A percentile compares a stretch with the other conserved stretches of the same genome.
These are phyloP conservation scores for Pelargonium fulgidum DNA, from an alignment of 441 rosid species.

Conservation along the genomic window DNA sequence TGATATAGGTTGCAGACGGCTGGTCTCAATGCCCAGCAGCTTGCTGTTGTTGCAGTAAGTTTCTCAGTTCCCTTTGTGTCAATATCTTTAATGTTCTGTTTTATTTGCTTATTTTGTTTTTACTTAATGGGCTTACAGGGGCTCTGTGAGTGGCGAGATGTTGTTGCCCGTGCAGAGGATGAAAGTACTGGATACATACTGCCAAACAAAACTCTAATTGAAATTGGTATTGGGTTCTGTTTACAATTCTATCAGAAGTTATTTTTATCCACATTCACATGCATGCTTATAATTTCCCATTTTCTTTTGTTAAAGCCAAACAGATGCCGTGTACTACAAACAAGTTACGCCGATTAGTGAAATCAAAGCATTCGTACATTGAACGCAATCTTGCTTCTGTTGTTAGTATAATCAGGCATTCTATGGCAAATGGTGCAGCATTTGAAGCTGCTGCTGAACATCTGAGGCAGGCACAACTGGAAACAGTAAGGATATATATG, in stretches of 20 bases:
- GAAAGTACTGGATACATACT: conserved; percentile 90
- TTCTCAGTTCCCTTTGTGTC: conserved; percentile 21
- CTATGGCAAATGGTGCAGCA: conserved; percentile 59
- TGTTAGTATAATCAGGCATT: conserved; percentile 53
- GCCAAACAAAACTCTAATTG: conserved; percentile 80
- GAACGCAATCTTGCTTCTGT: conserved; percentile 57
- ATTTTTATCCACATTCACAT: conserved; percentile 11
- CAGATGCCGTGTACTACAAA: conserved; percentile 63
- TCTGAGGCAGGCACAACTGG: conserved; percentile 33
- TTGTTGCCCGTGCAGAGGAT: conserved; percentile 72
- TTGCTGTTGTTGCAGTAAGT: conserved; percentile 72
- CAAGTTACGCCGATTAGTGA: conserved; percentile 51
- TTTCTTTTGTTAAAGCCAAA: conserved; percentile 49
- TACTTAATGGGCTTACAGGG: conserved; percentile 41
- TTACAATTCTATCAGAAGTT: neutral
- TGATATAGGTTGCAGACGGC: conserved; percentile 56
- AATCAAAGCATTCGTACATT: conserved; percentile 57
- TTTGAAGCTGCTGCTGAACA: conserved; percentile 56
- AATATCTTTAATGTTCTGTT: neutral
- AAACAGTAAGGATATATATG: conserved; percentile 40
- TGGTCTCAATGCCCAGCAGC: conserved; percentile 68
- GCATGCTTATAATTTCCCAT: conserved; percentile 15
- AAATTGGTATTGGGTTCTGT: conserved; percentile 47
- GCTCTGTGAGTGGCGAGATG: conserved; percentile 82
- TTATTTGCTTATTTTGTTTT: conserved; percentile 3